Evolutionary conservation across 805 yeast genomes (phyloP), one percentile per base, ranked within the genome.

Genomic region (Cyberlindnera maritima): DNA sequence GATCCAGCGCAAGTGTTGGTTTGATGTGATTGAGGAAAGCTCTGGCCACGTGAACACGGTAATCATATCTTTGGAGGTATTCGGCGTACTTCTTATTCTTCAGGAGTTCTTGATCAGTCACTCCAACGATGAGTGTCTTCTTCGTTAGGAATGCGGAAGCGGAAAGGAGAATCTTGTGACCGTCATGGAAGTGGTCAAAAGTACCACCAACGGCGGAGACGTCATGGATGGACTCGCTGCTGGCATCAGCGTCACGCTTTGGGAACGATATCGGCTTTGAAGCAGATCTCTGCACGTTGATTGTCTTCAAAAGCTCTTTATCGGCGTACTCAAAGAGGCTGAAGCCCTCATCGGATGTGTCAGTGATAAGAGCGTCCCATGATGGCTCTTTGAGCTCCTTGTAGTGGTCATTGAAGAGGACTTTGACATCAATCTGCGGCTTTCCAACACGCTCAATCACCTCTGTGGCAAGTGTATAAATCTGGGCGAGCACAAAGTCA

Each of bases 181-280:
- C 99, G 60, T 86, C 96, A 58, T 94, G 99, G 32, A 94, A 61
- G 66, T 94, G 98, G 61, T 94, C 99, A 68, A 94, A 94, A 0
- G 99, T 94, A 0, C 99, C 99, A 0, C 99, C 99, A 2, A 92
- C 82, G 0, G 96, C 92, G 23, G 64, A 57, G 5, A 73, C 71
- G 15, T 53, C 47, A 48, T 66, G 72, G 3, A 53, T 44, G 10
- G 61, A 56, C 19, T 57, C 58, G 15, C 56, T 60, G 18, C 55
- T 53, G 2, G 46, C 54, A 39, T 56, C 64, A 1, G 38, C 12
- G 10, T 52, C 59, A 17, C 46, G n/a, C 11, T 43, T 47, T 3
- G 39, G 33, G 2, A 48, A 20, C 8, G 35, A 8, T 2, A 4
- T 15, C 7, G 12, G 36, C 2, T 32, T 33, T 8, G 14, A 3